A percentile compares a stretch with the other conserved stretches of the same genome.
phyloP scores from a whole-genome alignment of 768 basidiomycete species.

The Leccinum arenicola region DNA sequence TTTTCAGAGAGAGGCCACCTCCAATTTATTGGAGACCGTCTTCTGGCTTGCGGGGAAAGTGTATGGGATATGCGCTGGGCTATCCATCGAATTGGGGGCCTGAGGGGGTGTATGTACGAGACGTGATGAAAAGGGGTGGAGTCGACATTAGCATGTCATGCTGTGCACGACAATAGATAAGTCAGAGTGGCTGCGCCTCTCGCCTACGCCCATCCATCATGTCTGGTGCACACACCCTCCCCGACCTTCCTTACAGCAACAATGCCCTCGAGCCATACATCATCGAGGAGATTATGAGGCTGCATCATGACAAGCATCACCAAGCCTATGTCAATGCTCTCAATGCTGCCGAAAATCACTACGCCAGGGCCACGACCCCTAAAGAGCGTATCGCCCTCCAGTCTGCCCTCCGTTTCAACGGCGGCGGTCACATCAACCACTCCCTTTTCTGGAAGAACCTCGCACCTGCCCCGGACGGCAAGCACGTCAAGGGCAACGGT shows the following conservation, averaged over 20 bases:
- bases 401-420: conserved; percentile 26
- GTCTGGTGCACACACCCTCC: conserved; percentile 54
- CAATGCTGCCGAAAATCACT: conserved; percentile 64
- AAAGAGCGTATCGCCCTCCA: conserved; percentile 40
- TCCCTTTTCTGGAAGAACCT: conserved; percentile 98
- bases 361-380: conserved; percentile 65
- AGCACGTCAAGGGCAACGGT: conserved; percentile 58
- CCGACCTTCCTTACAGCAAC: conserved; percentile 77
- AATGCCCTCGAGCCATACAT: conserved; percentile 94
- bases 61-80: conserved; percentile 31
- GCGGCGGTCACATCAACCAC: conserved; percentile 79
- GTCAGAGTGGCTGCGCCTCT: conserved; percentile 1
- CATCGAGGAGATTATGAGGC: conserved; percentile 84
- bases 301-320: conserved; percentile 95
- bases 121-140: conserved; percentile 27
- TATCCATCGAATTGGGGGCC: conserved; percentile 31
- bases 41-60: conserved; percentile 18
- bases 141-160: conserved; percentile 14
- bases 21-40: conserved; percentile 32
- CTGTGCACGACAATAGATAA: conserved; percentile 10
- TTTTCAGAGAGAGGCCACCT: conserved; percentile 14
- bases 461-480: conserved; percentile 50
- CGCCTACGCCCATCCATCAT: conserved; percentile 27
- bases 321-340: conserved; percentile 89
- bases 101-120: conserved; percentile 22